Base-by-base conservation (phyloP, 2,329 filamentous ascomycete genomes). In the Scedosporium dehoogii region DNA sequence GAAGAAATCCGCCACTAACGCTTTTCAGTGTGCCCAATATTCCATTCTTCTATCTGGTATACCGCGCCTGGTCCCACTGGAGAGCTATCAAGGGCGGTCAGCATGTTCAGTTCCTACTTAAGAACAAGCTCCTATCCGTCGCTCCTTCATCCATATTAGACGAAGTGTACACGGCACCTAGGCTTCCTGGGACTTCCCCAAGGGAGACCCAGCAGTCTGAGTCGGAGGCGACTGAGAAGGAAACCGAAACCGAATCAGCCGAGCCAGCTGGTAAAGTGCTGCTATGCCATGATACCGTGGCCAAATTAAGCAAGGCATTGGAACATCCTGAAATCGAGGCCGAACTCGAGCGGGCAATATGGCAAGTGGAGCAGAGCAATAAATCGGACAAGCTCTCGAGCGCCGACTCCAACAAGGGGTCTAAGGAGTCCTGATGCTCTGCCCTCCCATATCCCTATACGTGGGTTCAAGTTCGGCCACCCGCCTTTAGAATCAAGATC, bases 41-140 rank as follows among this genome's bases (percentile, higher is more conserved):
- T 12, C 94, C 94, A 18, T 97, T 97, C 79, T 97, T 97, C 79
- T 99, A 97, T 74, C 83, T 97, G 48, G 85, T 85, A 18, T 99
- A 96, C 77, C 85, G 94, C 66, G 89, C 91, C 27, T 97, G 90
- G 88, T 96, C 90, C 21, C 91, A 96, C 74, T 96, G 90, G 85
- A 85, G 88, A 77, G 94, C 94, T 61, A 78, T 96, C 61, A 84
- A 85, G 44, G 94, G 94, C 62, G 92, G 91, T 21, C 89, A 86
- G 69, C 90, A 97, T 72, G 78, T 97, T 41, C 85, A 93, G 67
- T 94, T 91, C 73, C 82, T 99, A 12, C 74, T 93, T 48, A 77
- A 89, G 63, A 87, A 92, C 67, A 85, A 88, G 58, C 82, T 94
- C 29, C 78, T 96, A 46, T 80, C 79, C 2, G 78, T 85, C 0